Percentiles rank a stretch among this genome's conserved stretches.
Conservation (phyloP, 2,329 filamentous ascomycete genomes). For the Cercospora sesami region DNA sequence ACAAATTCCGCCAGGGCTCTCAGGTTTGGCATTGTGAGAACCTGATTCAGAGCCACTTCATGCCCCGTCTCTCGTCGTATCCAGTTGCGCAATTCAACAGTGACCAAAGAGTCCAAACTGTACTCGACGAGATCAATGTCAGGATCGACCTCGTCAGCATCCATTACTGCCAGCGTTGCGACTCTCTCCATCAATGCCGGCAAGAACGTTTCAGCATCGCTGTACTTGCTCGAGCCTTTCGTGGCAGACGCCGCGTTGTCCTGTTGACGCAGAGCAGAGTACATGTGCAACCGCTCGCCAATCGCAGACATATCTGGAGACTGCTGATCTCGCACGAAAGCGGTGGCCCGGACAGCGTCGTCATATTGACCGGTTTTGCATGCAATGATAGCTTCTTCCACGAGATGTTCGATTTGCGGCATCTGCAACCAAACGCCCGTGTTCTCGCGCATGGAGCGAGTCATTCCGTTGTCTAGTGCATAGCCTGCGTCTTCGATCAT, state of each 20-base stretch:
- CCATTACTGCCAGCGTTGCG: not conserved
- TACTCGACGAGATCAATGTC: not conserved
- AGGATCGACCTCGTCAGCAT: not conserved
- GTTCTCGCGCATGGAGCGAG: not conserved
- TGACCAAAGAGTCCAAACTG: not conserved
- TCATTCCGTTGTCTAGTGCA: conserved; percentile 25
- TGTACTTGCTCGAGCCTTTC: not conserved
- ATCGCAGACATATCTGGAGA: not conserved
- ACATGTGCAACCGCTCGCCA: not conserved
- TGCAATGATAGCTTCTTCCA: not conserved
- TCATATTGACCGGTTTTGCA: not conserved
- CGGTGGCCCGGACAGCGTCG: not conserved
- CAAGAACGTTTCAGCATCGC: not conserved
- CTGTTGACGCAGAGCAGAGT: not conserved
- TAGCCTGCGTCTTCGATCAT: conserved; percentile 49
- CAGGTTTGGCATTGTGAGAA: not conserved
- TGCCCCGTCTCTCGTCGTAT: not conserved
- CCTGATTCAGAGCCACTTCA: not conserved
- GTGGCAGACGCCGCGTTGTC: not conserved
- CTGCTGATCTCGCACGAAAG: not conserved
- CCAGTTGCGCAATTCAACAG: not conserved
- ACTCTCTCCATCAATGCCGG: not conserved
- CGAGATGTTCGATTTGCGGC: not conserved
- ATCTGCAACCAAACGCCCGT: not conserved
- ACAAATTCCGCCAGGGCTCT: not conserved